A percentile compares a stretch with the other conserved stretches of the same genome.
Evolutionary conservation across 192 early-diverging fungal genomes (phyloP).

Genomic region (Tieghemiomyces parasiticus): DNA sequence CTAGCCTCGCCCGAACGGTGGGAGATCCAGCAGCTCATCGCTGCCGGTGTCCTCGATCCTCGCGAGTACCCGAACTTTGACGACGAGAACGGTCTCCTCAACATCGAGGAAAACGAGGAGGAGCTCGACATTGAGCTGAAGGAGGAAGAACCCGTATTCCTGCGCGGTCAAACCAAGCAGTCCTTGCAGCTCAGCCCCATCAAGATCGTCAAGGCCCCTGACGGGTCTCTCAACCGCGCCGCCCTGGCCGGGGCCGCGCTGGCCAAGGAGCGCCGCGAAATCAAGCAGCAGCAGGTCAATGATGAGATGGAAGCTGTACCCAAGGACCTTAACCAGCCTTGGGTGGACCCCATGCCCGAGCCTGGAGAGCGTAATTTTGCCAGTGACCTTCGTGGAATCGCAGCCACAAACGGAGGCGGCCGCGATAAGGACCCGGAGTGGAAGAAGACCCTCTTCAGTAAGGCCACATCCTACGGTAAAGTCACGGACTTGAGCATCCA

Average conservation of each 20-base stretch:
- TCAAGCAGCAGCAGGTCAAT: conserved; percentile 67
- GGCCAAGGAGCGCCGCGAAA: conserved; percentile 89
- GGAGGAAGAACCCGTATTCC: conserved; percentile 89
- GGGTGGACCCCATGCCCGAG: conserved; percentile 90
- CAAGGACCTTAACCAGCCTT: conserved; percentile 73
- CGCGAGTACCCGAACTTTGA: conserved; percentile 78
- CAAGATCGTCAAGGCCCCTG: conserved; percentile 96
- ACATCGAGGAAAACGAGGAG: conserved; percentile 81
- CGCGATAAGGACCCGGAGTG: conserved; percentile 67
- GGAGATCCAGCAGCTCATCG: conserved; percentile 96
- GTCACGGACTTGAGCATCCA: conserved; percentile 72
- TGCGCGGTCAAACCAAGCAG: conserved; percentile 81
- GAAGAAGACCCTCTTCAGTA: conserved; percentile 67
- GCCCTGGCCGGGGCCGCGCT: conserved; percentile 83
- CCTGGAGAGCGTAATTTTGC: conserved; percentile 84
- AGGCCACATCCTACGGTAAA: conserved; percentile 80
- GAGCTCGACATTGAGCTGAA: conserved; percentile 93
- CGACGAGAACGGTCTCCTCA: conserved; percentile 68
- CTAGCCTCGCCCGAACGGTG: conserved; percentile 89
- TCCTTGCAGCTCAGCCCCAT: conserved; percentile 80
- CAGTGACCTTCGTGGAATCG: conserved; percentile 74
- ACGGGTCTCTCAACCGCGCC: conserved; percentile 90
- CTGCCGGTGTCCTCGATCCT: conserved; percentile 75
- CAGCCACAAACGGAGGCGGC: conserved; percentile 24
- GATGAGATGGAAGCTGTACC: conserved; percentile 68